Percentiles rank a stretch among this genome's conserved stretches.
Evolutionary conservation across 306 rosid species (phyloP).

Genomic region (Malus sylvestris): DNA sequence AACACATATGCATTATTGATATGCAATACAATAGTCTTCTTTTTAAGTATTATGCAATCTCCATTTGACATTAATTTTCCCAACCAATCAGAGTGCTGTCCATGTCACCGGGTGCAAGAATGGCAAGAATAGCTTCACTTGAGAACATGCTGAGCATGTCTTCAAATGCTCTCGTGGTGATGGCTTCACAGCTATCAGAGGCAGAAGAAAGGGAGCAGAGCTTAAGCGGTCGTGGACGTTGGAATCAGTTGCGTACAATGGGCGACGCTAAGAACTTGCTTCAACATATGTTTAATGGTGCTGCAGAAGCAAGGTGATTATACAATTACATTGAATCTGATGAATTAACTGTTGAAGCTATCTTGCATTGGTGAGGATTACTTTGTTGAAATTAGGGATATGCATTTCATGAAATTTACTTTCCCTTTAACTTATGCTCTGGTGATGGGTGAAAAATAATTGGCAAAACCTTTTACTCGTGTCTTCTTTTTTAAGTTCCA

Average conservation of each 20-base stretch:
- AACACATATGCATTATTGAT: not conserved
- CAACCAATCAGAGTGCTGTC: conserved; percentile 46
- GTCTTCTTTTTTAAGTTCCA: too few species aligned
- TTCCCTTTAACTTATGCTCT: too few species aligned
- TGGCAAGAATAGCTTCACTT: conserved; percentile 61
- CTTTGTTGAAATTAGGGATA: not conserved
- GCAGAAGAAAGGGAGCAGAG: conserved; percentile 64
- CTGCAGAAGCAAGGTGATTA: conserved; percentile 64
- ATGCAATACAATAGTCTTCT: not conserved
- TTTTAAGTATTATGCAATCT: conserved; percentile 10
- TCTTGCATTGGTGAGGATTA: not conserved
- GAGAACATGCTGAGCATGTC: conserved; percentile 68
- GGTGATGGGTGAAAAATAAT: too few species aligned
- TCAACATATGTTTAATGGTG: conserved; percentile 50
- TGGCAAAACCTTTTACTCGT: too few species aligned
- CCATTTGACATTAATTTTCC: not conserved
- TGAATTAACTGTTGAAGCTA: not conserved
- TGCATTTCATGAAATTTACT: not conserved
- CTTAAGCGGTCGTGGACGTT: conserved; percentile 57
- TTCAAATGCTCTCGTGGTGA: conserved; percentile 52
- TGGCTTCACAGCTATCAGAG: conserved; percentile 72
- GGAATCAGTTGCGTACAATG: conserved; percentile 75
- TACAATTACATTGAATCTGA: conserved; percentile 12
- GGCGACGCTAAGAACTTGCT: conserved; percentile 73
- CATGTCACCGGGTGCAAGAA: conserved; percentile 58